Evolutionary conservation across 2,329 filamentous ascomycete genomes (phyloP), one percentile per base, ranked within the genome.

Genomic region (Stachybotrys elegans): DNA sequence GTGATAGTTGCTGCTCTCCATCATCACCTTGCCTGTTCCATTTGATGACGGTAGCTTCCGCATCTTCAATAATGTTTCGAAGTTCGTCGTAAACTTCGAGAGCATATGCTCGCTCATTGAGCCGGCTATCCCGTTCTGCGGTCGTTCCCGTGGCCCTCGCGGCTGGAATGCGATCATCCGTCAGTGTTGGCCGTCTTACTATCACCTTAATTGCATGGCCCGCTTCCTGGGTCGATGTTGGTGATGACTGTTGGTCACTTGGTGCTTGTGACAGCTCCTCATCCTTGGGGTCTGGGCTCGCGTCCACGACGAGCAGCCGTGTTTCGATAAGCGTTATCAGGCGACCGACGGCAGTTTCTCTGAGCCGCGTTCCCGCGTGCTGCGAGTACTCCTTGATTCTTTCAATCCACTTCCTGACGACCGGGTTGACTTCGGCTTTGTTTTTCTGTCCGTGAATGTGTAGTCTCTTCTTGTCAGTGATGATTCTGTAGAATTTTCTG

Each of bases 341-440:
- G 4, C n/a, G 19, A 22, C 43, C 5, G 1, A 48, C 11, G 6
- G 36, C 43, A 17, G 40, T 45, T 7, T 40, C 43, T 9, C 23
- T 16, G 4, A 40, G 20, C 14, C 40, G 16, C 20, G 34, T 13
- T 5, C 20, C 20, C 4, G 34, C 13, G 20, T 6, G 43, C 6
- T 42, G 43, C 43, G 39, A 42, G 23, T 48, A 43, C n/a, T 38
- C 39, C 6, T 22, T 22, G 22, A 48, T 45, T 7, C 39, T 40
- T 27, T 27, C 19, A 17, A 48, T 27, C 40, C 40, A 45, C 12
- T 23, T 14, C 19, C 29, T 8, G n/a, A 48, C 40, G 7, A 5
- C 23, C 7, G 40, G 40, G 22, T 43, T 27, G 14, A 45, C 16
- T 32, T 34, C 22, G 16, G 46, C 43, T 2, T 12, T 22, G 9